Base-by-base conservation (phyloP, 352 stramenopile genomes). In the Elongisporangium anandrum region DNA sequence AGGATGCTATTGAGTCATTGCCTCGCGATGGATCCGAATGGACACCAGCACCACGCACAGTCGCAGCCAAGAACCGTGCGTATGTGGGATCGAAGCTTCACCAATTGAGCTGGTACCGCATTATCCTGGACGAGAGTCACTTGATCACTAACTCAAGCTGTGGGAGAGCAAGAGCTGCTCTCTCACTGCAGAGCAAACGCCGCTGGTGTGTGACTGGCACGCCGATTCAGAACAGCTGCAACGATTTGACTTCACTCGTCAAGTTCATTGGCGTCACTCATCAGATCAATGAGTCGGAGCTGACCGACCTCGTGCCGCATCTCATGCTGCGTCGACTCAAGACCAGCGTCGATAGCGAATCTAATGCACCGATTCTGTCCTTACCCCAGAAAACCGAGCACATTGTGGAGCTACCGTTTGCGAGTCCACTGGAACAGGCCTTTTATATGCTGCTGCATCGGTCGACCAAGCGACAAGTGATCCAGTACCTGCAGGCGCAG, bases 121-220 rank as follows among this genome's bases (percentile, higher is more conserved):
- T 97, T 17, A 92, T 97, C 24, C 59, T 97, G 29, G 88, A 97
- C 61, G 88, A 97, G 63, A 93, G 83, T 29, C 88, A 97, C 61
- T 71, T 93, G 23, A 97, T 97, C 61, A 86, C 88, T 26, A 97
- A 96, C 15, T 71, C 79, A n/a, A 85, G 70, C 13, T 88, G 79
- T 19, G 85, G 78, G 24, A 77, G 82, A 51, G 75, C 85, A 0
- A 75, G 75, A 21, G 80, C 81, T 21, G 77, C 80, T 1, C 81
- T 77, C 22, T 64, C 75, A 1, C 74, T 98, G 20, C 72, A 85
- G 13, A 89, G 87, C 34, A 77, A 79, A 57, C 73, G 82, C 3
- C 85, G 89, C 7, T 94, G 92, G 72, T 96, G 87, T 59, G 73
- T 98, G 7, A 97, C 92, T 3, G 90, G 91, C 12, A 98, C 90